Evolutionary conservation across 2,329 filamentous ascomycete genomes (phyloP), one percentile per base, ranked within the genome.

Genomic region (Xylariaceae sp.): DNA sequence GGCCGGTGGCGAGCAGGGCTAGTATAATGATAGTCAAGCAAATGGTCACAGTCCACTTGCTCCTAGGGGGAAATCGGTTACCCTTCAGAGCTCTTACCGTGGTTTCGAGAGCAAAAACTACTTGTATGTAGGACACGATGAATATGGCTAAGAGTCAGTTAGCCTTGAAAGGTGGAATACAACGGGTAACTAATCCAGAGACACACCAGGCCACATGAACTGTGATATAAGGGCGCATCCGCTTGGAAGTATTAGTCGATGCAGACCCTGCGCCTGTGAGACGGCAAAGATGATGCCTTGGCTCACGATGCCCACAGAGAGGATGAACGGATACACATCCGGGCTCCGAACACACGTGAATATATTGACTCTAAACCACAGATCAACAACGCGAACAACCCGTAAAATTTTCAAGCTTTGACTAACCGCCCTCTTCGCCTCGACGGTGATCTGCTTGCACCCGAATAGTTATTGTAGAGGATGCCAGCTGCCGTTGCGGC

Each of bases 31-130:
- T 54, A 14, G 58, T 65, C 19, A 80, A 59, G 55, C 79, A 84
- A 19, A 78, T 70, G 3, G 68, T 61, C 17, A 79, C 69, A 24
- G 71, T 74, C 71, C 78, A 84, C 56, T 71, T 78, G 18, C 73
- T 68, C 41, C 76, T 70, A 1, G 71, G 64, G 4, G 73, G 69
- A 48, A 85, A 84, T 2, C 78, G 71, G 31, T 67, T 66, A 31
- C 61, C 65, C 47, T 65, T 69, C 17, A 81, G 56, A 9, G 75
- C 72, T 48, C 81, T 69, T 12, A 76, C 51, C 0, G 75, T 66
- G 23, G 74, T 70, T 57, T 86, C 82, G 41, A 81, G 46, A 11
- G 75, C 77, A 49, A 85, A 84, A 12, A 83, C 68, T 14, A 84
- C 53, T 48, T 84, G 81, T 21, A 80, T 71, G 46, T 73, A 83